Conservation (phyloP, 1,284 basidiomycete species). For the Cutaneotrichosporon sp. region DNA sequence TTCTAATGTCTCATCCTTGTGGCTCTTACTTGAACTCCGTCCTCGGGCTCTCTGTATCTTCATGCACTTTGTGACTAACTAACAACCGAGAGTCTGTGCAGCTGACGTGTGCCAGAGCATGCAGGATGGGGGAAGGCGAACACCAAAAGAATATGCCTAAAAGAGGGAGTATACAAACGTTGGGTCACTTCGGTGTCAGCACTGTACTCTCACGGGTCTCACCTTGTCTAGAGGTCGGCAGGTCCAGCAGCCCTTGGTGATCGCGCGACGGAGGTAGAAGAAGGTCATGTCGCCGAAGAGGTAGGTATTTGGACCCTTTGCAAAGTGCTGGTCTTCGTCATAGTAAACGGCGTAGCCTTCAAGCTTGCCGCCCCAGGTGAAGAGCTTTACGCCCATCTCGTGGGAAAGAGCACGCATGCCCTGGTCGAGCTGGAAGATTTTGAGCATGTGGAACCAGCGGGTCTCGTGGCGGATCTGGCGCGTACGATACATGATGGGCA, state of each 20-base stretch:
- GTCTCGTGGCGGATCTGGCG: slow-evolving; percentile 18
- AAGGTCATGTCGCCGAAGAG: slow-evolving; percentile 29
- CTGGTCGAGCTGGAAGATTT: slow-evolving; percentile 27
- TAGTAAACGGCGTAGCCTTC: slow-evolving; percentile 18
- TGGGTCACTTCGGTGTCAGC: not conserved
- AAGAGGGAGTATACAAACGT: too few relatives aligned
- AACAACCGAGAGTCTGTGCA: too few relatives aligned
- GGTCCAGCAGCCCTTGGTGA: slow-evolving; percentile 20
- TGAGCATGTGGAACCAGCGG: slow-evolving; percentile 12
- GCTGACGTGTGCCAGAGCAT: too few relatives aligned
- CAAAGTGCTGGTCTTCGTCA: slow-evolving; percentile 27
- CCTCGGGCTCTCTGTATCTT: too few relatives aligned
- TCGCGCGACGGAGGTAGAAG: slow-evolving; percentile 24
- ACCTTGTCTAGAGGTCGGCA: slow-evolving; percentile 14
- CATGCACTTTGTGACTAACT: too few relatives aligned
- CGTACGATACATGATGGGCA: slow-evolving; percentile 24
- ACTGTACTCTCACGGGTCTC: not conserved
- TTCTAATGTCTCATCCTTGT: too few relatives aligned
- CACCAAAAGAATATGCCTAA: too few relatives aligned
- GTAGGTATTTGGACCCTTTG: slow-evolving; percentile 22
- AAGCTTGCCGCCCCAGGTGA: slow-evolving; percentile 14
- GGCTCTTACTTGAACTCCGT: too few relatives aligned
- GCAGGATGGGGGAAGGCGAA: too few relatives aligned
- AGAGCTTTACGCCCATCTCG: slow-evolving; percentile 19
- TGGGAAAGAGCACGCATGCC: slow-evolving; percentile 16